phyloP scores from a whole-genome alignment of 2,329 filamentous ascomycete species.

The Xylaria sp. region DNA sequence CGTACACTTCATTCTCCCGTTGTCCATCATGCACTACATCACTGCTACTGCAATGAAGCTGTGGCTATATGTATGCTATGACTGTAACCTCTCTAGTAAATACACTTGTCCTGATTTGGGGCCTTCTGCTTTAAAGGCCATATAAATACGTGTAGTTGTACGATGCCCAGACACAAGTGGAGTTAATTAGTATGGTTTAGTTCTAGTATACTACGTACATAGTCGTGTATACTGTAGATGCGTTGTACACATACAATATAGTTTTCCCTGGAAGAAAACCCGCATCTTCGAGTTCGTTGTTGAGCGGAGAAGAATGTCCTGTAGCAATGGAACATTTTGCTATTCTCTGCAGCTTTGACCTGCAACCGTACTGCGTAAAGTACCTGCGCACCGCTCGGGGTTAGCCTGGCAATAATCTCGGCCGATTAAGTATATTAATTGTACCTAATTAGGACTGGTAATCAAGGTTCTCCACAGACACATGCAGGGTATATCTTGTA shows the following conservation, averaged over 20 bases:
- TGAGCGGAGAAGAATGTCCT: conserved; percentile 2
- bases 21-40: conserved; percentile 18
- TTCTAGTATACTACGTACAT: too few relatives aligned
- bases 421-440: neutral
- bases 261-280: neutral
- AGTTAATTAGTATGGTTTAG: conserved; percentile 23
- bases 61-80: neutral
- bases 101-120: neutral
- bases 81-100: neutral
- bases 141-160: neutral
- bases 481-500: conserved; percentile 2
- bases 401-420: conserved; percentile 7
- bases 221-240: too few relatives aligned
- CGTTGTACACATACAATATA: too few relatives aligned
- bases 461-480: conserved; percentile 16
- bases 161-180: neutral
- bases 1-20: neutral
- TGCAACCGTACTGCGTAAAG: neutral
- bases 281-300: neutral
- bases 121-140: neutral
- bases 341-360: conserved; percentile 4
- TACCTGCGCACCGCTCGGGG: neutral
- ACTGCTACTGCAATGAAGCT: conserved; percentile 8
- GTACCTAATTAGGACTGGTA: conserved; percentile 10
- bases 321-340: neutral